Base-by-base conservation (phyloP, 148 eudicot genomes). In the Limonium bicolor region DNA sequence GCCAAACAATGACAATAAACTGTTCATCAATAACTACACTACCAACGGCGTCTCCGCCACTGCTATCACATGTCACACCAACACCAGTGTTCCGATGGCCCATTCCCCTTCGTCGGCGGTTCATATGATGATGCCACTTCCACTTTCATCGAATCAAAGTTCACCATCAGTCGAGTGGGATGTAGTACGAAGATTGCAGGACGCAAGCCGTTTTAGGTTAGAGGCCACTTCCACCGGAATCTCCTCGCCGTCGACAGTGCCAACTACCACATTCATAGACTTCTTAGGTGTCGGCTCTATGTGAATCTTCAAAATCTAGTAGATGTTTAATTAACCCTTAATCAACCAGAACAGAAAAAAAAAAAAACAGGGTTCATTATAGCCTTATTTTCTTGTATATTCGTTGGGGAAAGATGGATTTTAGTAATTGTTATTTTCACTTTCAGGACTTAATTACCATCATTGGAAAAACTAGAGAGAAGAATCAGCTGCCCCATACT, bases 271-370 rank as follows among this genome's bases (percentile, higher is more conserved):
- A 19, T 79, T 83, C 72, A 75, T 83, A 52, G 94, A 83, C 63
- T 83, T 83, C 50, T 87, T 83, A 41, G 94, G 94, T 37, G 94
- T 83, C 41, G 94, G 94, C 54, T 68, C 86, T 62, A 60, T 68
- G 9, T 82, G 55, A 72, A 41, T n/a, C n/a, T n/a, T n/a, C n/a
- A n/a, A n/a, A n/a, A n/a, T n/a, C n/a, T n/a, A n/a, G n/a, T n/a
- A n/a, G n/a, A n/a, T n/a, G n/a, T n/a, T n/a, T n/a, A n/a, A n/a
- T n/a, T n/a, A n/a, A n/a, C n/a, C n/a, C n/a, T n/a, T n/a, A n/a
- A n/a, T n/a, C n/a, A n/a, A n/a, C n/a, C n/a, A n/a, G n/a, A n/a
- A n/a, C n/a, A n/a, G n/a, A n/a, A n/a, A n/a, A n/a, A n/a, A n/a
- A n/a, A n/a, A n/a, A n/a, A n/a, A n/a, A n/a, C n/a, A n/a, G n/a